Conservation (phyloP, 2,329 filamentous ascomycete genomes). For the Aspergillus hiratsukae region DNA sequence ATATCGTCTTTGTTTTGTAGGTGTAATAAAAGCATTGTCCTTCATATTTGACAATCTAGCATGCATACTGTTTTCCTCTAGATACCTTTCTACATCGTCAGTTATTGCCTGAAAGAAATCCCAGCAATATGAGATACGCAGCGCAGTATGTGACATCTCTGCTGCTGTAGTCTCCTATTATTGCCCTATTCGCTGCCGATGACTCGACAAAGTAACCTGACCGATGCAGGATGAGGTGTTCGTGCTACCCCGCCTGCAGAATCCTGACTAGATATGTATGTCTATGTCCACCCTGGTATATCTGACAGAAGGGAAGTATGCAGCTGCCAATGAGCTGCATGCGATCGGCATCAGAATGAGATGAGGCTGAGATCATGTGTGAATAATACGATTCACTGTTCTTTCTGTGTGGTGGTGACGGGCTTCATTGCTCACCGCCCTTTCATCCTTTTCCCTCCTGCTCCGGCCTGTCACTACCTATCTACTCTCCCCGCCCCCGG, state of each 20-base stretch:
- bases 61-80: background rate
- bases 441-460: background rate
- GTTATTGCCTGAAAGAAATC: background rate
- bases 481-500: constrained; percentile 5
- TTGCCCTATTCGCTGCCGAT: background rate
- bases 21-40: background rate
- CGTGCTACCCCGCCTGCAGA: background rate
- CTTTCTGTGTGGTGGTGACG: background rate
- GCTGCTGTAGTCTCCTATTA: background rate
- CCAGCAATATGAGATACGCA: background rate
- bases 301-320: background rate
- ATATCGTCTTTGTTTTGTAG: background rate
- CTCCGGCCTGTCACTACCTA: background rate
- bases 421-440: background rate
- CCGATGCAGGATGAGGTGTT: constrained; percentile 2
- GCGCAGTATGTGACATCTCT: background rate
- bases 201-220: background rate
- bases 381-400: background rate
- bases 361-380: constrained; percentile 2
- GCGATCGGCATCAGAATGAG: background rate
- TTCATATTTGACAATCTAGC: background rate
- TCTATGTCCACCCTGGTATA: background rate
- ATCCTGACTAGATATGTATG: background rate
- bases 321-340: constrained; percentile 1
- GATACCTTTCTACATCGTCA: background rate